phyloP scores from a whole-genome alignment of 257 asterid genomes.

The Mitragyna speciosa region DNA sequence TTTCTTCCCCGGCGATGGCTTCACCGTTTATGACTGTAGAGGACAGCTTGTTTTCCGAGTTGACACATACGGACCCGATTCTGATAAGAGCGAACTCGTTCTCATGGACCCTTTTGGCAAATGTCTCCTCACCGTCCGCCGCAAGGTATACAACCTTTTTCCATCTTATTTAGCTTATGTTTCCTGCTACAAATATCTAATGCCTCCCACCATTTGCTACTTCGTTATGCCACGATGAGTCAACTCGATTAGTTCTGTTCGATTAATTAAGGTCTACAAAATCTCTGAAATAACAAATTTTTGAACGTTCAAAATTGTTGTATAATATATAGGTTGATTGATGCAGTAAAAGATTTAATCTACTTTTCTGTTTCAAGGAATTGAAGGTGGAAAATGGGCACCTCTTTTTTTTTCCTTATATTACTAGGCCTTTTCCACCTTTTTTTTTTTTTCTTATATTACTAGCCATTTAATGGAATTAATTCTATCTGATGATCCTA shows the following conservation, averaged over 20 bases:
- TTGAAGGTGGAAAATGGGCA: neutral
- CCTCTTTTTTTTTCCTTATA: neutral
- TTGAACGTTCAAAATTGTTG: too few species aligned
- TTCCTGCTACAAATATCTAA: too few species aligned
- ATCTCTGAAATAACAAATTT: too few species aligned
- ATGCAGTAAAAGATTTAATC: too few species aligned
- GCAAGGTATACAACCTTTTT: constrained; percentile 45
- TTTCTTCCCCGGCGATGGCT: constrained; percentile 79
- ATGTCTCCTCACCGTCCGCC: constrained; percentile 75
- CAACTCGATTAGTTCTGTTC: neutral
- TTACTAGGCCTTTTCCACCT: too few species aligned
- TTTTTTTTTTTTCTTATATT: neutral
- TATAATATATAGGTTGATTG: too few species aligned
- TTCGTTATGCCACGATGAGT: neutral
- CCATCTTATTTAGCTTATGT: too few species aligned
- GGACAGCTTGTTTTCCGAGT: constrained; percentile 70
- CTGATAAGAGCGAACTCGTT: constrained; percentile 49
- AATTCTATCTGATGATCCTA: neutral
- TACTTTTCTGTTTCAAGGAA: neutral
- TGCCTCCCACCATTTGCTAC: neutral
- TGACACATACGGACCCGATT: constrained; percentile 60
- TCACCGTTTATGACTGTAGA: constrained; percentile 56
- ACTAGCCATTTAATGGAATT: neutral
- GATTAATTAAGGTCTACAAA: too few species aligned
- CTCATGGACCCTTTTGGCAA: constrained; percentile 72